phyloP scores from a whole-genome alignment of 805 yeast species.

The Ogataea pignaliae region DNA sequence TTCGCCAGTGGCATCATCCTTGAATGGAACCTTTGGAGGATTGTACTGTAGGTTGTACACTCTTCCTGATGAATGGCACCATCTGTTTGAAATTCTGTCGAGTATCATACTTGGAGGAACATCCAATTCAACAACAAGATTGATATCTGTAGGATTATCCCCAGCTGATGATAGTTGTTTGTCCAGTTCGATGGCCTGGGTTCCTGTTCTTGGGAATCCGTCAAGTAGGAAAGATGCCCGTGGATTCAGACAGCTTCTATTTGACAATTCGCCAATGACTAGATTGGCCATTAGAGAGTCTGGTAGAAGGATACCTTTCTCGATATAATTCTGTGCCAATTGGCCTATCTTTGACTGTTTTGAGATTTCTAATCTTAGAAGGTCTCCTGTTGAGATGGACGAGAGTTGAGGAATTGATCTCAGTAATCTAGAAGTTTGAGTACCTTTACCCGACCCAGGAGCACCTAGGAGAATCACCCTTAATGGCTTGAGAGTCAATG shows the following conservation, averaged over 20 bases:
- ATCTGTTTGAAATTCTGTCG: conserved; percentile 77
- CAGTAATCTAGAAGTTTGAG: conserved; percentile 67
- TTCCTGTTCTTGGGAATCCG: conserved; percentile 83
- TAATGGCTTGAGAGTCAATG: conserved; percentile 36
- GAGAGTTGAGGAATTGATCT: conserved; percentile 47
- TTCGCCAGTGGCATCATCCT: conserved; percentile 89
- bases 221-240: conserved; percentile 70
- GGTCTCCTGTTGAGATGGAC: conserved; percentile 80
- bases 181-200: conserved; percentile 65
- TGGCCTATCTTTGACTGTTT: conserved; percentile 49
- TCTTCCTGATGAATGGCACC: conserved; percentile 87
- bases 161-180: conserved; percentile 28
- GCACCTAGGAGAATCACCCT: conserved; percentile 81
- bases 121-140: conserved; percentile 77
- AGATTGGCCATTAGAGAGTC: conserved; percentile 62
- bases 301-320: conserved; percentile 67
- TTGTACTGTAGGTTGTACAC: conserved; percentile 82
- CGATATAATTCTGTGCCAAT: conserved; percentile 52
- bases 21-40: conserved; percentile 80
- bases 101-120: conserved; percentile 85
- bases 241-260: conserved; percentile 38
- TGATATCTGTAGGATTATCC: conserved; percentile 37
- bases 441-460: conserved; percentile 95
- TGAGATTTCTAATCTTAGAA: conserved; percentile 65
- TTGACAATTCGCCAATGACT: conserved; percentile 45